Evolutionary conservation across 2,329 filamentous ascomycete species (phyloP), one percentile per base, ranked within the genome.

Genomic region (Aspergillus melleus): DNA sequence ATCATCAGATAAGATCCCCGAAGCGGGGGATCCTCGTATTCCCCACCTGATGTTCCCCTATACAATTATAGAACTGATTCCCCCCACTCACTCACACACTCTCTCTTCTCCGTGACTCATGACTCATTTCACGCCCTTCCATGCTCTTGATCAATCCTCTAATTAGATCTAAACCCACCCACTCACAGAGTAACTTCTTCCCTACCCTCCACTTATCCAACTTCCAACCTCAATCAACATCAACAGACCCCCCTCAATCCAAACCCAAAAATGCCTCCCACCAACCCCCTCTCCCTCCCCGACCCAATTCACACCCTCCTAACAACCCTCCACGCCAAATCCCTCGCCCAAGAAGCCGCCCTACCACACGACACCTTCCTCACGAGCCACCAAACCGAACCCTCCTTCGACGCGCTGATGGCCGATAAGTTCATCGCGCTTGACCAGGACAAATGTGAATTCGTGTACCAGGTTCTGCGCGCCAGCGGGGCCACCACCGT

Each of bases 381-480:
- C 19, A 30, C 24, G 52, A 30, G 16, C 30, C 52, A 19, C 12
- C 9, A n/a, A 29, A 8, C 26, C 26, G 9, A 29, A 29, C 26
- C 32, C 12, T 29, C 52, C 16, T 14, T 39, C 5, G 22, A 47
- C 22, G 52, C 24, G 16, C 44, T 47, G 8, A 47, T 47, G 44
- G 9, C 9, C 10, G 44, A 47, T 14, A 47, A 47, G 16, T 78
- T 78, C 64, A 74, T 80, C 56, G 77, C 77, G 1, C 64, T 80
- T 9, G 76, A 78, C 24, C 55, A 71, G 57, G 76, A 79, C 57
- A 79, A 79, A 61, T 74, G 68, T 54, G 61, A 73, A 14, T 76
- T 78, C 57, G 58, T 74, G 16, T 78, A 79, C 61, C 72, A 74
- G 46, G 54, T 77, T 9, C 61, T 72, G 39, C 65, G 61, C 6